Percentiles rank a stretch among this genome's conserved stretches.
Conservation (phyloP, 352 stramenopile species). For the Pythium aphanidermatum region DNA sequence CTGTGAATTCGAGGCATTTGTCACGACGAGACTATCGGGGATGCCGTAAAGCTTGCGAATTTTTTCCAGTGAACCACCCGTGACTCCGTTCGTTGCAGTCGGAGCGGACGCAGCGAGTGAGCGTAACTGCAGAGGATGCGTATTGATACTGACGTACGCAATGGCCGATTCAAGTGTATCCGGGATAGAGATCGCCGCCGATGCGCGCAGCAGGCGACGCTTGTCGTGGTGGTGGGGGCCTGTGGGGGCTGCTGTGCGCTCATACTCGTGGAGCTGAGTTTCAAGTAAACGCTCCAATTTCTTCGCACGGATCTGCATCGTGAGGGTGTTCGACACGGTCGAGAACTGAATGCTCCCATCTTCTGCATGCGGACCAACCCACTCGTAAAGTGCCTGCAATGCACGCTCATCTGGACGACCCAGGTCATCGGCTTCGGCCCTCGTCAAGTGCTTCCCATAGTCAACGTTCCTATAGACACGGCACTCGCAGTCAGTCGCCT, state of each 20-base stretch:
- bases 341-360: slow-evolving; percentile 1
- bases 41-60: slow-evolving; percentile 66
- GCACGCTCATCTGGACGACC: slow-evolving; percentile 34
- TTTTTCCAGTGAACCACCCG: slow-evolving; percentile 25
- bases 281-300: slow-evolving; percentile 42
- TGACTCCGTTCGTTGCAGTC: background rate
- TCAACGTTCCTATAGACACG: slow-evolving; percentile 38
- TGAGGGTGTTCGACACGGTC: slow-evolving; percentile 16
- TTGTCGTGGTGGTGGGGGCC: background rate
- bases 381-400: slow-evolving; percentile 38
- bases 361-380: slow-evolving; percentile 26
- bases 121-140: slow-evolving; percentile 50
- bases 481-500: background rate
- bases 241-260: background rate
- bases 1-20: slow-evolving; percentile 57
- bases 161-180: slow-evolving; percentile 33
- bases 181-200: slow-evolving; percentile 27
- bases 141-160: slow-evolving; percentile 66
- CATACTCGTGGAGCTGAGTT: slow-evolving; percentile 47
- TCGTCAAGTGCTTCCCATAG: slow-evolving; percentile 48
- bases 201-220: slow-evolving; percentile 37
- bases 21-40: slow-evolving; percentile 54
- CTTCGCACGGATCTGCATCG: slow-evolving; percentile 34
- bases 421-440: slow-evolving; percentile 35
- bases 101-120: slow-evolving; percentile 27